Evolutionary conservation across 495 filamentous ascomycete genomes (phyloP).

Genomic region (Bacidia gigantensis): DNA sequence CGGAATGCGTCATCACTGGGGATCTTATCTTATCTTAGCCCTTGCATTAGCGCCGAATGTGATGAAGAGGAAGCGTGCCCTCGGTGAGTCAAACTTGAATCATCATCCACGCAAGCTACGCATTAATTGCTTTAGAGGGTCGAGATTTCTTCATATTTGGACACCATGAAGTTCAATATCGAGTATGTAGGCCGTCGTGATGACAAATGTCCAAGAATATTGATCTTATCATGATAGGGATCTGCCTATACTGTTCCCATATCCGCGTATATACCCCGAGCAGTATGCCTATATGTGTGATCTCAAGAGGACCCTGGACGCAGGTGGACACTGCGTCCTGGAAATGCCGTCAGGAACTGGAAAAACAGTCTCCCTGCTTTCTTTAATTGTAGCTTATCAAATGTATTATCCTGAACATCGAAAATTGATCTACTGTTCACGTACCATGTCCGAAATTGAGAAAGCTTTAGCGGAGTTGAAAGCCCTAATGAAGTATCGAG

Average conservation of each 20-base stretch:
- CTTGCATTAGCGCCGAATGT: constrained; percentile 2
- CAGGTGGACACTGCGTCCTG: constrained; percentile 88
- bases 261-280: constrained; percentile 92
- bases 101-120: too few relatives aligned
- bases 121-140: too few relatives aligned
- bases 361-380: constrained; percentile 91
- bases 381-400: constrained; percentile 93
- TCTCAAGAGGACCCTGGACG: constrained; percentile 92
- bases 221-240: constrained; percentile 41
- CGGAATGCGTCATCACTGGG: not conserved
- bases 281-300: constrained; percentile 99
- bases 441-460: constrained; percentile 92
- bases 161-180: constrained; percentile 87
- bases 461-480: constrained; percentile 91
- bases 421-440: constrained; percentile 97
- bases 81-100: not conserved
- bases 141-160: too few relatives aligned
- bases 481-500: constrained; percentile 82
- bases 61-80: not conserved
- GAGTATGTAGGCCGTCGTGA: constrained; percentile 40
- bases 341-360: constrained; percentile 99
- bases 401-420: constrained; percentile 78
- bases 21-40: constrained; percentile 15
- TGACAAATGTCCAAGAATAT: not conserved
- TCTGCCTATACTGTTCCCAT: constrained; percentile 88